Base-by-base conservation (phyloP, 148 eudicot species). In the Rhododendron mucronatum region DNA sequence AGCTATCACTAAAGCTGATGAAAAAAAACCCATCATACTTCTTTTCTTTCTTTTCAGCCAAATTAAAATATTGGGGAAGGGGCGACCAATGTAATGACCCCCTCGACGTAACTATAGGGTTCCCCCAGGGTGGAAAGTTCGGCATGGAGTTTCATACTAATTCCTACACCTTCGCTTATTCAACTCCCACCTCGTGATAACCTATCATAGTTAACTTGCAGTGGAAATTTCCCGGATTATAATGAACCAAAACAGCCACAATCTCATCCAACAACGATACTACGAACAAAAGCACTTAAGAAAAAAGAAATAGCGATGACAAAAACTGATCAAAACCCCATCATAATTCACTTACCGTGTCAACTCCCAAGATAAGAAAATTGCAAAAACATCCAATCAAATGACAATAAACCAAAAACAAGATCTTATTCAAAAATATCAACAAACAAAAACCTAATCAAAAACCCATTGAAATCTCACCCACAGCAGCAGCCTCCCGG, bases 401-500 rank as follows among this genome's bases (percentile, higher is more conserved):
- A 55, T 35, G 30, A 76, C 18, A 57, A 37, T 2, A 21, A 71
- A 4, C 51, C 15, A 5, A 81, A 55, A 53, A 8, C 73, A n/a
- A 11, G 11, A 15, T 11, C 13, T 11, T 20, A 80, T n/a, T 13
- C n/a, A 61, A 45, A 4, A 44, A n/a, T 63, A 88, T 8, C n/a
- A 9, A 44, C 7, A 11, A 45, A 5, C 20, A 15, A 13, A 3
- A 28, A 80, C 1, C 7, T 13, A 3, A 30, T 26, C 0, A 81
- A 55, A 35, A 35, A 55, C 69, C 50, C 48, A 83, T 57, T 45
- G 3, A 33, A 84, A 35, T 74, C 0, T 61, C 33, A 92, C 95
- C 91, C 85, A 94, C 93, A 47, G 61, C 16, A 94, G 96, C 89
- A 94, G 88, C 86, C 91, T 89, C 50, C 93, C 90, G 37, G 95